A percentile compares a stretch with the other conserved stretches of the same genome.
phyloP scores from a whole-genome alignment of 2,329 filamentous ascomycete genomes.

The Talaromyces atroroseus region DNA sequence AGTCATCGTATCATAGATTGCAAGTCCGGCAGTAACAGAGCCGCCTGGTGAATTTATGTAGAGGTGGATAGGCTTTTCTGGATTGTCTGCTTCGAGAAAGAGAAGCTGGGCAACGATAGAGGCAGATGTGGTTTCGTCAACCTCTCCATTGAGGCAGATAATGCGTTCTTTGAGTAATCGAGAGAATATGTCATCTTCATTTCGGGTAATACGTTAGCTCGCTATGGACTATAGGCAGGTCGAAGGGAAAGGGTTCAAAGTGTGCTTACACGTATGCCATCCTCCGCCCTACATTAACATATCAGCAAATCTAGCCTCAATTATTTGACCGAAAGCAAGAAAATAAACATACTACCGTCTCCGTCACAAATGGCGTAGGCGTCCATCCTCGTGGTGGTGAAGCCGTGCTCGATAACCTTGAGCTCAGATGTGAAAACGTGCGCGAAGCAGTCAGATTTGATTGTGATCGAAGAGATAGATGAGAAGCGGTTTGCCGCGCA shows the following conservation, averaged over 20 bases:
- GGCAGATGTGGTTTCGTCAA: constrained; percentile 87
- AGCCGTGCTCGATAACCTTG: constrained; percentile 8
- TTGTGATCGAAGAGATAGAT: neutral
- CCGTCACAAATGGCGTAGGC: constrained; percentile 51
- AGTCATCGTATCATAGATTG: constrained; percentile 98
- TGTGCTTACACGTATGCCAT: constrained; percentile 67
- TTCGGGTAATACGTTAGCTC: neutral
- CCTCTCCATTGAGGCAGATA: constrained; percentile 83
- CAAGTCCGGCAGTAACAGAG: constrained; percentile 74
- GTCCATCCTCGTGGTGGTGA: constrained; percentile 39
- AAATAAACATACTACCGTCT: constrained; percentile 48
- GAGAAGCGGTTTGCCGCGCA: neutral
- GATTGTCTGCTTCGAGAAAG: constrained; percentile 95
- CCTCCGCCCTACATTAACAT: constrained; percentile 59
- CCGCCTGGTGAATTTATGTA: constrained; percentile 98
- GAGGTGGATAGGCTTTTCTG: constrained; percentile 89
- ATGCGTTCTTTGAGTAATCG: constrained; percentile 84
- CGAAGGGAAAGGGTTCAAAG: neutral
- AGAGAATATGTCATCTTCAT: constrained; percentile 72
- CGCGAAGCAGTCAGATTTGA: neutral
- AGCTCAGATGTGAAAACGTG: constrained; percentile 1
- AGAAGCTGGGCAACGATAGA: constrained; percentile 92
- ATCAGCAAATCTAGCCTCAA: neutral
- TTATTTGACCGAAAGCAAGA: neutral
- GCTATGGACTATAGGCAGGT: constrained; percentile 10